Percentiles rank a stretch among this genome's conserved stretches.
phyloP scores from a whole-genome alignment of 768 basidiomycete genomes.

The Trametes gibbosa region DNA sequence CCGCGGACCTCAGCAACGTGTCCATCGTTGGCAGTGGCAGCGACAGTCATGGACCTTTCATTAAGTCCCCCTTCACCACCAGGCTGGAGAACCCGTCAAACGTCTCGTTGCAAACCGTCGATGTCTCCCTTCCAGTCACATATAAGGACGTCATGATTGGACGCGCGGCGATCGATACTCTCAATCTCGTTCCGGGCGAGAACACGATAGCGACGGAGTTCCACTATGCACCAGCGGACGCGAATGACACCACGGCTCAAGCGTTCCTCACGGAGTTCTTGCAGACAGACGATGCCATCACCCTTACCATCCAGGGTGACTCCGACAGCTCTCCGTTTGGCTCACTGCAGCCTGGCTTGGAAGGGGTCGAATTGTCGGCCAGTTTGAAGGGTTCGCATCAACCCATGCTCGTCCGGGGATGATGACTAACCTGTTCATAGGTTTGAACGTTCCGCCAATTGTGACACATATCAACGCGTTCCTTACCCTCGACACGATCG shows the following conservation, averaged over 20 bases:
- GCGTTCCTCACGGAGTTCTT: constrained; percentile 60
- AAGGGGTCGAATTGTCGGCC: constrained; percentile 49
- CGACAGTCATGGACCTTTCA: constrained; percentile 54
- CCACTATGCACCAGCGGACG: constrained; percentile 61
- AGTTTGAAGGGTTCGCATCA: constrained; percentile 46
- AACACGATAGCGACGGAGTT: constrained; percentile 58
- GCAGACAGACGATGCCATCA: constrained; percentile 45
- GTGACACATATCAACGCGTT: constrained; percentile 55
- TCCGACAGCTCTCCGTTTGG: constrained; percentile 55
- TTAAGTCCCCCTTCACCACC: constrained; percentile 56
- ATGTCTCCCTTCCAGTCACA: constrained; percentile 55
- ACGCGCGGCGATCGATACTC: constrained; percentile 54
- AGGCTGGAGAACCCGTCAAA: constrained; percentile 66
- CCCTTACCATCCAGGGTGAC: constrained; percentile 61
- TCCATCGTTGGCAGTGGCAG: constrained; percentile 65
- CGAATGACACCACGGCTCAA: constrained; percentile 67
- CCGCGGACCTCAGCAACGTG: constrained; percentile 52
- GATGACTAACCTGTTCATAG: constrained; percentile 22
- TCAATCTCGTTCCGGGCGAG: constrained; percentile 56
- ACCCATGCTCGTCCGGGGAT: constrained; percentile 13
- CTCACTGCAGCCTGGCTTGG: constrained; percentile 54
- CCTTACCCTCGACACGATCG: constrained; percentile 49
- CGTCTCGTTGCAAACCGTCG: constrained; percentile 56
- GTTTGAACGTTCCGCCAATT: constrained; percentile 50
- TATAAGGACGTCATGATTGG: constrained; percentile 58